Base-by-base conservation (phyloP, 164 flowering plant genomes). In the Magnolia kwangsiensis region DNA sequence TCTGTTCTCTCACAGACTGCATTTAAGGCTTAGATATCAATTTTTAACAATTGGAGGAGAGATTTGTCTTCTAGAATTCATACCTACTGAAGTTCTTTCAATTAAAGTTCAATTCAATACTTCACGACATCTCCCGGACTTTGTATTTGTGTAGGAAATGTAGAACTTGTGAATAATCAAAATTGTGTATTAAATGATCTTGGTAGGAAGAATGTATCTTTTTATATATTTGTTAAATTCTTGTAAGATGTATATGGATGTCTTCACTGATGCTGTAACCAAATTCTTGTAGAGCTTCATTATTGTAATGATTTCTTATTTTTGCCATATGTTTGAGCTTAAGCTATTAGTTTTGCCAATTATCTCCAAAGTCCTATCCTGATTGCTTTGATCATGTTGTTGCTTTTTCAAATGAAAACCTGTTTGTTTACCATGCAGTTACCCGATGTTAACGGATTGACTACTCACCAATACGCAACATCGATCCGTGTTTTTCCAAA, bases 381-480 rank as follows among this genome's bases (percentile, higher is more conserved):
- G 45, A 37, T 37, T 37, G 45, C 7, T 55, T 55, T 55, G 61
- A 11, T 55, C 16, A 11, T 55, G 61, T 55, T 55, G 61, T 16
- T 55, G 18, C 50, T 29, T 27, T 20, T 68, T 68, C 31, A 11
- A 27, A 10, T 68, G 71, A 68, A 68, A 55, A 37, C 20, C 71
- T 29, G 50, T 68, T 68, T 68, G 29, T 68, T 29, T 29, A 16
- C 29, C 19, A 45, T 85, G 80, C 91, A 96, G 99, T 75, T 96
- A 45, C 88, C 85, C 24, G 81, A 81, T 75, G 81, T 81, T 71
- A 90, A 83, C 67, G 93, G 86, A 20, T 76, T 88, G 72, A 81
- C 84, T 75, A 80, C 88, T 51, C 90, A 81, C 71, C 89, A 90
- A 23, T 96, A 87, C 78, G 78, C 86, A 65, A 88, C 88, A 13